A percentile compares a stretch with the other conserved stretches of the same genome.
Evolutionary conservation across 1,284 basidiomycete genomes (phyloP).

Genomic region (Cutaneotrichosporon cavernicola): DNA sequence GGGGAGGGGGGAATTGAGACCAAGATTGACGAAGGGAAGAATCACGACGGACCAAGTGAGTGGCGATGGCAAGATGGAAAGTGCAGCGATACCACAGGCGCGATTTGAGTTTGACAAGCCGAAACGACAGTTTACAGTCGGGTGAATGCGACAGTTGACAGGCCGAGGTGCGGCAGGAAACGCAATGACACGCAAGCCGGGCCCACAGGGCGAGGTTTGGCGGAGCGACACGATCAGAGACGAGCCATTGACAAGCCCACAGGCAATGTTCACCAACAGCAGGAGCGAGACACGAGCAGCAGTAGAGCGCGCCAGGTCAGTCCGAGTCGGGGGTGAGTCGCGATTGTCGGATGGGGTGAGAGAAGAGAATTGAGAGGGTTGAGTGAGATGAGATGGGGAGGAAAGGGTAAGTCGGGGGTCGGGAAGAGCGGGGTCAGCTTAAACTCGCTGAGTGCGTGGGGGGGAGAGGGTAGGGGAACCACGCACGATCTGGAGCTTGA

Average conservation of each 20-base stretch:
- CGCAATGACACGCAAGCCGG: conserved; percentile 14
- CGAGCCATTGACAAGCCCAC: conserved; percentile 6
- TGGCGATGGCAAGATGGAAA: not conserved
- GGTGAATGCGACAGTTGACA: conserved; percentile 10
- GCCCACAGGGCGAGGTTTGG: conserved; percentile 19
- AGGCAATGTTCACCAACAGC: not conserved
- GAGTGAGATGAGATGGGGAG: conserved; percentile 2
- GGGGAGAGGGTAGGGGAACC: not conserved
- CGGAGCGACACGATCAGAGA: conserved; percentile 14
- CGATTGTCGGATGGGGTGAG: conserved; percentile 4
- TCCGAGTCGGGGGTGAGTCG: conserved; percentile 16
- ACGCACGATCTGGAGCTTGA: conserved; percentile 97
- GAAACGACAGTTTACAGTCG: conserved; percentile 13
- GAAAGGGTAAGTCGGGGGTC: conserved; percentile 9
- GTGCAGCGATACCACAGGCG: not conserved
- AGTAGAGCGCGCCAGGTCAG: conserved; percentile 19
- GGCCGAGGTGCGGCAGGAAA: conserved; percentile 6
- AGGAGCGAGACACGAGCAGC: conserved; percentile 8
- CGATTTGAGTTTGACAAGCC: conserved; percentile 3
- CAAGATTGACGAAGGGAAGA: not conserved
- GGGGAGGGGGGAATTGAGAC: not conserved
- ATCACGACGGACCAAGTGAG: not conserved
- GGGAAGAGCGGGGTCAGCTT: conserved; percentile 31
- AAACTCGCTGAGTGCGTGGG: conserved; percentile 35
- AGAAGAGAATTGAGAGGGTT: conserved; percentile 3